Percentiles rank a stretch among this genome's conserved stretches.
These are phyloP conservation scores for Hypoxylon perforatum DNA, from an alignment of 495 filamentous ascomycete genomes.

Conservation along the genomic window DNA sequence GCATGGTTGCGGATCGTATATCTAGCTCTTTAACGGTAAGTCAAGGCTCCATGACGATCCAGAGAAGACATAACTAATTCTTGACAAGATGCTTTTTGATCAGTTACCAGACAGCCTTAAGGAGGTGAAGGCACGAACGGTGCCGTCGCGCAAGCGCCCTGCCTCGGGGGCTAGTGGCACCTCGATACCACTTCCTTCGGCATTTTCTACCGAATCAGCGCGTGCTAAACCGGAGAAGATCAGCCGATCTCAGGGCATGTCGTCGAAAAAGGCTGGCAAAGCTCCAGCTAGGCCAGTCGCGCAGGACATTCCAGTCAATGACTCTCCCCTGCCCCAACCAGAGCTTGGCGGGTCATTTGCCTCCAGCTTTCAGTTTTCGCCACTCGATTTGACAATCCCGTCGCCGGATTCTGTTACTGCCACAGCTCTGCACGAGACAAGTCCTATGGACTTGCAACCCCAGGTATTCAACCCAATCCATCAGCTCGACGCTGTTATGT, in stretches of 20 bases:
- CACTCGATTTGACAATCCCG: conserved; percentile 38
- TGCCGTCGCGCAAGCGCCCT: conserved; percentile 66
- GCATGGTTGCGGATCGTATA: conserved; percentile 88
- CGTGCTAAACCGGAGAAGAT: conserved; percentile 52
- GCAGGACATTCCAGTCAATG: conserved; percentile 50
- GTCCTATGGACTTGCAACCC: conserved; percentile 49
- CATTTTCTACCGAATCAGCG: conserved; percentile 18
- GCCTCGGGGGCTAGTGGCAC: conserved; percentile 55
- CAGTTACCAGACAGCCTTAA: conserved; percentile 77
- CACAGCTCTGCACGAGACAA: conserved; percentile 40
- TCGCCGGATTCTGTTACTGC: conserved; percentile 47
- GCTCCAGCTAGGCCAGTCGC: conserved; percentile 32
- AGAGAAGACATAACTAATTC: conserved; percentile 18
- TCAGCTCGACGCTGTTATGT: conserved; percentile 90
- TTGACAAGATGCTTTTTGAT: conserved; percentile 75
- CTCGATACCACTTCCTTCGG: conserved; percentile 23
- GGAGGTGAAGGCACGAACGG: conserved; percentile 50
- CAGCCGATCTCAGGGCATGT: conserved; percentile 40
- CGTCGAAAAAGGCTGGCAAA: conserved; percentile 41
- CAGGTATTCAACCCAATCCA: conserved; percentile 62
- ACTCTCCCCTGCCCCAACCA: conserved; percentile 42
- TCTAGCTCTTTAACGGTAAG: conserved; percentile 77
- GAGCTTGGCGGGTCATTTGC: conserved; percentile 35
- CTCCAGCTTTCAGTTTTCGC: conserved; percentile 40
- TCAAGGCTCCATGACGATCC: not conserved